A percentile compares a stretch with the other conserved stretches of the same genome.
Conservation (phyloP, 2,329 filamentous ascomycete species). For the Penicillium nordicum region DNA sequence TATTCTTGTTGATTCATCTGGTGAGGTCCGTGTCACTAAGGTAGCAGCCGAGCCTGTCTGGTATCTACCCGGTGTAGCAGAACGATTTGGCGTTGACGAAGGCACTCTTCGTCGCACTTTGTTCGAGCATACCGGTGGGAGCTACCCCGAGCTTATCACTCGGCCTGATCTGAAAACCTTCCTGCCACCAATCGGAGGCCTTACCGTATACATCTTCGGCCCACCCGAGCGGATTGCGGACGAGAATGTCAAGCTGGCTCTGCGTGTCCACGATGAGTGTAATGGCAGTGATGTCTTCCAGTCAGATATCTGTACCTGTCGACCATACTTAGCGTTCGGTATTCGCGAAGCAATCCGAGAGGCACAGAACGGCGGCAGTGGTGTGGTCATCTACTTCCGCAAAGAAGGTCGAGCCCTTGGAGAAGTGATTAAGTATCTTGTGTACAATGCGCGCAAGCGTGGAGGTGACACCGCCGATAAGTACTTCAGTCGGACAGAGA, state of each 20-base stretch:
- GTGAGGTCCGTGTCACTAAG: slow-evolving; percentile 91
- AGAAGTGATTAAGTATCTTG: slow-evolving; percentile 86
- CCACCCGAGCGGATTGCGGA: slow-evolving; percentile 93
- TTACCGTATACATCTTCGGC: slow-evolving; percentile 96
- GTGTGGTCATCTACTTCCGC: slow-evolving; percentile 96
- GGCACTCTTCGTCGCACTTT: slow-evolving; percentile 78
- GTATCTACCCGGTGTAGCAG: slow-evolving; percentile 83
- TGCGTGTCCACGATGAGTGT: slow-evolving; percentile 85
- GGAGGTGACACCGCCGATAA: slow-evolving; percentile 40
- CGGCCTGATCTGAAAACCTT: slow-evolving; percentile 93
- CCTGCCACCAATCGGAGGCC: slow-evolving; percentile 86
- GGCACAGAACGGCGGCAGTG: slow-evolving; percentile 87
- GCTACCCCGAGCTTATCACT: slow-evolving; percentile 94
- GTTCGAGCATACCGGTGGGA: slow-evolving; percentile 94
- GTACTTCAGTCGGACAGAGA: slow-evolving; percentile 96
- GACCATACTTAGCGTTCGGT: slow-evolving; percentile 90
- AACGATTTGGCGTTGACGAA: slow-evolving; percentile 90
- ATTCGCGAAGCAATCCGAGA: slow-evolving; percentile 97
- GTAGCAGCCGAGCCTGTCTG: slow-evolving; percentile 93
- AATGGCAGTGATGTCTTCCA: slow-evolving; percentile 98
- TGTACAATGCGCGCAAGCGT: slow-evolving; percentile 54
- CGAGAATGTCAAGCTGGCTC: slow-evolving; percentile 71
- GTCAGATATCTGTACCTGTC: slow-evolving; percentile 93
- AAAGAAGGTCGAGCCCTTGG: slow-evolving; percentile 94
- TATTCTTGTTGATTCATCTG: slow-evolving; percentile 78